phyloP scores from a whole-genome alignment of 805 yeast genomes.

The Pichia pseudocactophila region DNA sequence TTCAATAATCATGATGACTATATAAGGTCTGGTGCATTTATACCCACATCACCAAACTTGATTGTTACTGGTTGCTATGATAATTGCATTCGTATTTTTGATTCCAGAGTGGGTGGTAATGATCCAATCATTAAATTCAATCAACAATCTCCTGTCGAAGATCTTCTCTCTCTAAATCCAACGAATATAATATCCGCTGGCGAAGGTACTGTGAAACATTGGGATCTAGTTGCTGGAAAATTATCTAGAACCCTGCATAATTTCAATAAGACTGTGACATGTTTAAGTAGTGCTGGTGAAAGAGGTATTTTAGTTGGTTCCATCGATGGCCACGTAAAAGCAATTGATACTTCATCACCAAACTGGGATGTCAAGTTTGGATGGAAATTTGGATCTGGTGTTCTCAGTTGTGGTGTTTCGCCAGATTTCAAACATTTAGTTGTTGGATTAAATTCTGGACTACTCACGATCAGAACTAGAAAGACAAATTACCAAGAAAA shows the following conservation, averaged over 20 bases:
- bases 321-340: conserved; percentile 94
- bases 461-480: conserved; percentile 81
- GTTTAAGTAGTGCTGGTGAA: conserved; percentile 64
- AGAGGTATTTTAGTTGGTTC: conserved; percentile 88
- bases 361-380: conserved; percentile 90
- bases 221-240: conserved; percentile 85
- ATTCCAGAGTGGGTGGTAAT: conserved; percentile 47
- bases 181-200: conserved; percentile 75
- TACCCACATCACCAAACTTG: conserved; percentile 60
- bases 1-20: conserved; percentile 80
- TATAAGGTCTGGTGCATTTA: conserved; percentile 70
- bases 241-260: conserved; percentile 63
- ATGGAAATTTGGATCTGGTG: conserved; percentile 96
- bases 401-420: conserved; percentile 79
- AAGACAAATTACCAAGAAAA: conserved; percentile 52
- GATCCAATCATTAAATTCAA: conserved; percentile 56
- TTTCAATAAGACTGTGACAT: conserved; percentile 90
- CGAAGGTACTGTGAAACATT: conserved; percentile 73
- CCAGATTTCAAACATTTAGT: conserved; percentile 85
- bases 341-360: conserved; percentile 65
- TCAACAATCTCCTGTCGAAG: conserved; percentile 80
- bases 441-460: conserved; percentile 85
- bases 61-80: conserved; percentile 94
- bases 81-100: conserved; percentile 76
- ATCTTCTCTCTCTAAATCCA: conserved; percentile 62